Evolutionary conservation across 257 asterid species (phyloP), one percentile per base, ranked within the genome.

Genomic region (Primulina huaijiensis): DNA sequence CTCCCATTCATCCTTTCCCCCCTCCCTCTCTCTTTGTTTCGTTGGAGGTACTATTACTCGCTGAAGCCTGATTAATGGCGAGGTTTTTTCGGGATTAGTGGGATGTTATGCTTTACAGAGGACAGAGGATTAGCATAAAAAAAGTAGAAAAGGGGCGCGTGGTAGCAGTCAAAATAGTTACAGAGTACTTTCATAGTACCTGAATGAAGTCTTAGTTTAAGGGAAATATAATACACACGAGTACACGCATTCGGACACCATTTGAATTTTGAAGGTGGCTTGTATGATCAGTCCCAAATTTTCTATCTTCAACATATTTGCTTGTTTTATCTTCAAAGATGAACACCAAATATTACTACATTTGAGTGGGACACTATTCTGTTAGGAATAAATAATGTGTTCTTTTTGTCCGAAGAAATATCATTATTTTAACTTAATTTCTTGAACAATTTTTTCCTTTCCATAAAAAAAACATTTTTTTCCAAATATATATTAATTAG

Each of bases 41-140:
- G 59, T 40, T 40, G 52, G 5, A 40, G 52, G 17, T 40, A 2
- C 58, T 59, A 35, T 57, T 20, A 21, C 38, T 75, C 25, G 19
- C 52, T 57, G 20, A 64, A 59, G 19, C 11, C n/a, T 67, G 62
- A 76, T 23, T 67, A 66, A 73, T 57, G 76, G 76, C 69, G 25
- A 61, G 56, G 66, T 43, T 33, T 35, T 64, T 72, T 64, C 67
- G 76, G 70, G 76, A 73, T 72, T 60, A 79, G 76, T 60, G 78
- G 71, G 78, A 34, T 61, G 74, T 62, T 71, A 62, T 73, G 79
- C 81, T 76, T 76, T 76, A 76, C 76, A 76, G 81, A 34, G 72
- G 69, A 40, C n/a, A 75, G 72, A 67, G 53, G 57, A 43, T 27
- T 57, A 43, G 69, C 64, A 10, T 19, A 37, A 46, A 59, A 1